Conservation (phyloP, 2,329 filamentous ascomycete species). For the Colletotrichum destructivum region DNA sequence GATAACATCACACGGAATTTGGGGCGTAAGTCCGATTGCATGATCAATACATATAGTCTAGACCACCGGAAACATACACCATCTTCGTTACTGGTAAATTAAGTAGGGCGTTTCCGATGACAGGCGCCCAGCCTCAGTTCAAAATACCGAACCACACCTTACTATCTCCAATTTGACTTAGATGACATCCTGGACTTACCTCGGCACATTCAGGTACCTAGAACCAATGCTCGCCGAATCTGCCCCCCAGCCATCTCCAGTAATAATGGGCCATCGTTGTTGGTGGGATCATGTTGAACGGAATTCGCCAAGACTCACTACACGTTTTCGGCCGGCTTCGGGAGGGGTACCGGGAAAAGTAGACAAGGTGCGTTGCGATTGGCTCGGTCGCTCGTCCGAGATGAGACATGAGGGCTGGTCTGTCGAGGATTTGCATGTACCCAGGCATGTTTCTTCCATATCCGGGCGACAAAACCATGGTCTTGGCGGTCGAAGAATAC, state of each 20-base stretch:
- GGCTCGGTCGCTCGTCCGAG: too few species aligned
- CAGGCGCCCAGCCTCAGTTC: too few species aligned
- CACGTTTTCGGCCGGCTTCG: slow-evolving; percentile 22
- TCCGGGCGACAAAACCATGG: slow-evolving; percentile 31
- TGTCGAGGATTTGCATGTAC: slow-evolving; percentile 20
- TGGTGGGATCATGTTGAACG: background rate
- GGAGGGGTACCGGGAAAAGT: background rate
- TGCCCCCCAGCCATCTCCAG: too few species aligned
- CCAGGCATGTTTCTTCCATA: slow-evolving; percentile 11
- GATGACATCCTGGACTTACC: background rate
- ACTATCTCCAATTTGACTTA: too few species aligned
- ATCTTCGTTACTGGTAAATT: background rate
- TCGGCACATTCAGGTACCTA: background rate
- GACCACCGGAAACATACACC: too few species aligned
- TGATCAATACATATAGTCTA: background rate
- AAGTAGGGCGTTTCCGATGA: background rate
- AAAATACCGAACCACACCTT: too few species aligned
- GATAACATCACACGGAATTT: too few species aligned
- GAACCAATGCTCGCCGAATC: background rate
- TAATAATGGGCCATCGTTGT: background rate
- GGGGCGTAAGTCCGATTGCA: background rate
- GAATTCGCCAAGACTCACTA: background rate
- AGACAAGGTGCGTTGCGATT: background rate
- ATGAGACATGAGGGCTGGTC: slow-evolving; percentile 5
- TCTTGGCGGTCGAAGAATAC: slow-evolving; percentile 2